Evolutionary conservation across 2,329 filamentous ascomycete species (phyloP), one percentile per base, ranked within the genome.

Genomic region (Diaporthe sp.): DNA sequence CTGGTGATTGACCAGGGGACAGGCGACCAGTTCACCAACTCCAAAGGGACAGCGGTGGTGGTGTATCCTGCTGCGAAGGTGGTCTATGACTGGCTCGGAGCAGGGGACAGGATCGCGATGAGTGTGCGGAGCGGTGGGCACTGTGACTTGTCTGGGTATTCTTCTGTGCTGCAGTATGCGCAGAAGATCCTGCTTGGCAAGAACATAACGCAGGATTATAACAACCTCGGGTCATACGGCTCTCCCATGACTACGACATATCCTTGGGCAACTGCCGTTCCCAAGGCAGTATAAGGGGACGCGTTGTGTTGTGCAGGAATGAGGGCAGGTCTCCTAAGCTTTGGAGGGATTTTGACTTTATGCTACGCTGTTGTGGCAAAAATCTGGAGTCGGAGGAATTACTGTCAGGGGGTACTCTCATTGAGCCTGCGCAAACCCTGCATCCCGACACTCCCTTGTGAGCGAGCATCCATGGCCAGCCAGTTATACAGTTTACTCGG

Each of bases 1-100:
- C 80, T 91, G 9, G 82, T 90, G 27, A 86, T 89, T 32, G 88
- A 90, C 69, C 89, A 91, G 80, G 88, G 89, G 22, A 86, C 86
- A 0, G 84, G 83, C 8, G 86, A 88, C 76, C 82, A 83, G 75
- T 88, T 86, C 77, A 85, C 83, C 7, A 87, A 88, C 76, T 85
- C 83, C 55, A 87, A 88, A 79, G 86, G 83, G 15, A 88, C 86
- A 0, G 83, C 86, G 1, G 84, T 87, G 19, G 84, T 87, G 59
- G 87, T 88, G 10, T 89, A 87, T 75, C 87, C 87, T 66, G 86
- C 85, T 7, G 88, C 84, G 4, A 87, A 86, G 76, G 80, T 84
- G n/a, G 86, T 90, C 39, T 91, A 89, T 78, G 85, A 89, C 80
- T 88, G 87, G 73, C 81, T 89, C 4, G 89, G 88, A 17, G 87